Percentiles rank a stretch among this genome's conserved stretches.
phyloP scores from a whole-genome alignment of 306 rosid species.

The barrel medic (Medicago truncatula) region MtrunA17r5.0-ANR NC_053044.1:28659501-28660000 shows the following conservation, averaged over 20 bases:
- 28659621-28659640: slow-evolving; percentile 81
- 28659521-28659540: slow-evolving; percentile 30
- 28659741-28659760: slow-evolving; percentile 26
- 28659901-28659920: background rate
- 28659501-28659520: slow-evolving; percentile 64
- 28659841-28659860: slow-evolving; percentile 3
- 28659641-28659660: slow-evolving; percentile 66
- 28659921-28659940: no score
- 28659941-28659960: no score
- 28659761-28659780: slow-evolving; percentile 25
- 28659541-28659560: background rate
- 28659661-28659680: slow-evolving; percentile 92
- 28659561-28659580: slow-evolving; percentile 26
- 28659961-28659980: no score
- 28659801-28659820: slow-evolving; percentile 30
- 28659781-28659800: slow-evolving; percentile 21
- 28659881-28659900: background rate
- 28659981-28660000: no score
- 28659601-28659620: slow-evolving; percentile 83
- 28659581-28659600: slow-evolving; percentile 43
- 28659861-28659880: slow-evolving; percentile 6
- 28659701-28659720: slow-evolving; percentile 66
- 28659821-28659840: slow-evolving; percentile 34
- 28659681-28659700: slow-evolving; percentile 93
- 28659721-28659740: slow-evolving; percentile 7